Conservation (phyloP, 306 rosid species). For the Elaeagnus macrophylla region DNA sequence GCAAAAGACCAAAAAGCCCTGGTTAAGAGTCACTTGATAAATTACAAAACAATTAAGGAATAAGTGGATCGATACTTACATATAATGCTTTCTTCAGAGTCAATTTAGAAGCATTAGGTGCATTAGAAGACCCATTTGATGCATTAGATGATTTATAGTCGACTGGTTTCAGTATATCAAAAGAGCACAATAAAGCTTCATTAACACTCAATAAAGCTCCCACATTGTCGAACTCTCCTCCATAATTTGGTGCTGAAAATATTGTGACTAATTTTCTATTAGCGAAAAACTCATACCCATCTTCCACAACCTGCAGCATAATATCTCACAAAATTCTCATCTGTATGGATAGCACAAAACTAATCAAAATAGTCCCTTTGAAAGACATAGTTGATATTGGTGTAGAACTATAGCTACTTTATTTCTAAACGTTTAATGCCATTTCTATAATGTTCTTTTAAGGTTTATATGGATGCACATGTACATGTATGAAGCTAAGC, state of each 20-base stretch:
- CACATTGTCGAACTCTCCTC: constrained; percentile 78
- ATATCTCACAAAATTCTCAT: constrained; percentile 5
- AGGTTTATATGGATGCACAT: no score
- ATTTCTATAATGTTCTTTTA: no score
- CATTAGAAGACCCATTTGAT: constrained; percentile 30
- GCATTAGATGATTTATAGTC: constrained; percentile 27
- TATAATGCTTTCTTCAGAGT: constrained; percentile 48
- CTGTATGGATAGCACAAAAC: constrained; percentile 3
- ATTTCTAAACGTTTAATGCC: no score
- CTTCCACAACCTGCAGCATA: constrained; percentile 70
- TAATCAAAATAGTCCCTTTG: not conserved
- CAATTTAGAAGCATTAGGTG: constrained; percentile 30
- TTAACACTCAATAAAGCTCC: constrained; percentile 77
- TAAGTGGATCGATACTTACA: not conserved
- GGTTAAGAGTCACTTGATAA: not conserved
- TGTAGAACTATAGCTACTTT: no score
- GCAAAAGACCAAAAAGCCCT: not conserved
- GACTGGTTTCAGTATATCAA: constrained; percentile 59
- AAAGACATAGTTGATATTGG: no score
- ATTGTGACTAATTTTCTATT: constrained; percentile 66
- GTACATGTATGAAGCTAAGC: no score
- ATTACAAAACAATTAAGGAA: not conserved
- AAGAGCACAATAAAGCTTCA: constrained; percentile 64
- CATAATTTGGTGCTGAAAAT: constrained; percentile 87
- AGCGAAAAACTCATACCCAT: constrained; percentile 79